Base-by-base conservation (phyloP, 1,284 basidiomycete species). In the Melampsora larici-populina region DNA sequence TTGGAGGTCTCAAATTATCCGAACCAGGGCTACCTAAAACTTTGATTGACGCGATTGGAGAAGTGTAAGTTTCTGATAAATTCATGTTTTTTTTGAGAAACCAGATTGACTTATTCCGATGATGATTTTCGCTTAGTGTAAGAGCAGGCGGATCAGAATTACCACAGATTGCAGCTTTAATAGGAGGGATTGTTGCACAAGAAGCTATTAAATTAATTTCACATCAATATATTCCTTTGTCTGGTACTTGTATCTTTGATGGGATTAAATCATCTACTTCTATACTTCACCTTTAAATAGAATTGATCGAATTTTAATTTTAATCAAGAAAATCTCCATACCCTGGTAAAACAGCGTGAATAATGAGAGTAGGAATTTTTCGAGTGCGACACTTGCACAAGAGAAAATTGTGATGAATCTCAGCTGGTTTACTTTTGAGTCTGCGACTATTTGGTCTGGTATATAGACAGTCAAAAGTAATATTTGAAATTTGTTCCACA, bases 191-290 rank as follows among this genome's bases (percentile, higher is more conserved):
- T 24, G 91, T 95, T 33, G 94, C 94, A n/a, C 97, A 99, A 82
- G 97, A 99, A 84, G 90, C 90, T 8, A 98, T 99, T 88, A 99
- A 99, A 87, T 88, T 98, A 84, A 91, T 97, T 81, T 98, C 96
- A 79, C 90, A 90, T 82, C 97, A 99, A 85, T 99, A 99, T 84
- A 87, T 94, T 26, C 96, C 96, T 1, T 88, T 97, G 78, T 89
- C 92, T 81, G 93, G 94, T 26, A 91, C 90, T 79, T 93, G 91
- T 80, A 87, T 94, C 33, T 87, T 96, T 72, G 94, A 99, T 85
- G 87, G 97, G 79, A 89, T 98, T 69, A 90, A 90, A 43, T 76
- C 65, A 11, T 11, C 40, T 33, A 74, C 40, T 18, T 31, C 40
- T 13, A 40, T 74, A 40, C 17, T 74, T 36, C 31, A 66, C 62